Evolutionary conservation across 805 yeast species (phyloP).

Genomic region (Wickerhamiella dianesei): DNA sequence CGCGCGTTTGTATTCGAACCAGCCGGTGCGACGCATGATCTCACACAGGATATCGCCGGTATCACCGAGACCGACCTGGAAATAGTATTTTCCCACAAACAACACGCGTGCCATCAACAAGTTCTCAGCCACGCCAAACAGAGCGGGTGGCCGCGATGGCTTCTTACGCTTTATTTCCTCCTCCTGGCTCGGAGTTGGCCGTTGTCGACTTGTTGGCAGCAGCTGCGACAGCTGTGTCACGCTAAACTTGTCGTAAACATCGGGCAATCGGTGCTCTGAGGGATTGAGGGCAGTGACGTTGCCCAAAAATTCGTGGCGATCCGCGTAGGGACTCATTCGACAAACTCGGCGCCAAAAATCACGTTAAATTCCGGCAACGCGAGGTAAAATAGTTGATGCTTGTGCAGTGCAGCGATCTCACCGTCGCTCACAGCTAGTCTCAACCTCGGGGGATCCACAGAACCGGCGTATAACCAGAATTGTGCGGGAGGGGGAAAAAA

Average conservation of each 20-base stretch:
- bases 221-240: neutral
- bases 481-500: neutral
- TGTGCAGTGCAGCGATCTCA: neutral
- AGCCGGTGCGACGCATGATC: neutral
- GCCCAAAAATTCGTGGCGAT: neutral
- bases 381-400: neutral
- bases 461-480: neutral
- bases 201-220: neutral
- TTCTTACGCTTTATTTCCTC: neutral
- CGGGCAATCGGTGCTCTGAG: neutral
- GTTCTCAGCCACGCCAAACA: constrained; percentile 1
- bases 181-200: neutral
- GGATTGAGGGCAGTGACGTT: neutral
- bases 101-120: constrained; percentile 1
- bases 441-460: neutral
- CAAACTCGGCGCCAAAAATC: too few species aligned
- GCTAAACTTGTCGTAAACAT: neutral
- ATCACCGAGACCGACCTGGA: neutral
- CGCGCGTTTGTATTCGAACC: neutral
- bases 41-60: neutral
- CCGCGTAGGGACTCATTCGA: neutral
- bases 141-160: neutral
- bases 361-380: too few species aligned
- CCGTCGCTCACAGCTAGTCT: neutral
- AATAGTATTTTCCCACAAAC: neutral